phyloP scores from a whole-genome alignment of 2,329 filamentous ascomycete species.

The Penicillium concentricum region DNA sequence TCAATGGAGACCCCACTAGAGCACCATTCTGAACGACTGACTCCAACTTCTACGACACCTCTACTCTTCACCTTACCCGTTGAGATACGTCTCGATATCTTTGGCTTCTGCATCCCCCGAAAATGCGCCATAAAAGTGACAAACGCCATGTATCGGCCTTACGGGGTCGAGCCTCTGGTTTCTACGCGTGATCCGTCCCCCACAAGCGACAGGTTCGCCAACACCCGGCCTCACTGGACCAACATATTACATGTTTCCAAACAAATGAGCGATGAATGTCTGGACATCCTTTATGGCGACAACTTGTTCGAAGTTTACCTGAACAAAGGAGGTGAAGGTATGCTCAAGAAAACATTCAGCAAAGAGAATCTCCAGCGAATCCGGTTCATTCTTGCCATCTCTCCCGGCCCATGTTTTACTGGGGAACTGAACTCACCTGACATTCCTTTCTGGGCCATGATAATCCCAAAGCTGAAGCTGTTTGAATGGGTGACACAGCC shows the following conservation, averaged over 20 bases:
- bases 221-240: background rate
- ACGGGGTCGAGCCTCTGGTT: background rate
- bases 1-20: background rate
- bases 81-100: background rate
- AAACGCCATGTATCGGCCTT: background rate
- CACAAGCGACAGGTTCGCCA: background rate
- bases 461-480: background rate
- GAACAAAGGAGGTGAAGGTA: background rate
- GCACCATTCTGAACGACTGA: background rate
- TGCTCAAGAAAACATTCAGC: background rate
- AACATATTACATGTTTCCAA: background rate
- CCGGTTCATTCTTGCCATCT: background rate
- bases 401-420: background rate
- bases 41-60: background rate
- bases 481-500: background rate
- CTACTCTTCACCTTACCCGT: background rate
- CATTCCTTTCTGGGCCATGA: background rate
- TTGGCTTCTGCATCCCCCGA: background rate
- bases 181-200: background rate
- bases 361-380: background rate
- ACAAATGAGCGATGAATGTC: background rate
- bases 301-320: constrained; percentile 1
- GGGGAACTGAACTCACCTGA: background rate
- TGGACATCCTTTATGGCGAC: background rate
- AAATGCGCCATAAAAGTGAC: background rate